Conservation (phyloP, 768 basidiomycete genomes). For the Kwoniella shandongensis region DNA sequence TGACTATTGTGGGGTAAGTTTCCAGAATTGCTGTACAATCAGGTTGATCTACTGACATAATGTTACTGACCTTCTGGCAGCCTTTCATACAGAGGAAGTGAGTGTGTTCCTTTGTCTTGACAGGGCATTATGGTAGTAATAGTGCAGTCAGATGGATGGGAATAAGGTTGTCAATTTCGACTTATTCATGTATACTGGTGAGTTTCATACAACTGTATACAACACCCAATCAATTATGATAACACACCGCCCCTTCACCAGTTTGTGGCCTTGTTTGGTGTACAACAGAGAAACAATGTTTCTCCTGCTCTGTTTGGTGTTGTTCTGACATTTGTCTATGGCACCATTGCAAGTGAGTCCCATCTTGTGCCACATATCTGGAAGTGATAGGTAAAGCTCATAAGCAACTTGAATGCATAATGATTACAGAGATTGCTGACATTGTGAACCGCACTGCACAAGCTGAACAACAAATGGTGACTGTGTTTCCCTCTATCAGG, state of each 20-base stretch:
- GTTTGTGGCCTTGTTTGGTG: constrained; percentile 69
- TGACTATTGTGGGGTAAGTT: not conserved
- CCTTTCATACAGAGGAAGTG: not conserved
- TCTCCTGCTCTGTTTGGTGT: constrained; percentile 66
- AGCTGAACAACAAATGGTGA: constrained; percentile 39
- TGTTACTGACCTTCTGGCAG: not conserved
- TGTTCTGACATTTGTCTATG: no score
- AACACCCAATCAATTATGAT: not conserved
- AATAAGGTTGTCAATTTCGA: constrained; percentile 65
- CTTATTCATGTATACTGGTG: constrained; percentile 63
- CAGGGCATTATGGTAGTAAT: no score
- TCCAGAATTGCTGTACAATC: no score
- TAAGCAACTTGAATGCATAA: no score
- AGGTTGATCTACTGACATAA: no score
- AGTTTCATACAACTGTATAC: not conserved
- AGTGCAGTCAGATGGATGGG: constrained; percentile 59
- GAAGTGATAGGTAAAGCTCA: constrained; percentile 4
- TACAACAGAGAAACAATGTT: constrained; percentile 61
- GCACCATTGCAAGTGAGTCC: constrained; percentile 9
- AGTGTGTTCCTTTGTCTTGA: not conserved
- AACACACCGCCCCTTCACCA: not conserved
- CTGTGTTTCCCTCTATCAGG: not conserved
- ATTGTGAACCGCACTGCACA: no score
- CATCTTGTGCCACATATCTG: not conserved
- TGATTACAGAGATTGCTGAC: no score